Evolutionary conservation across 345 rosid species (phyloP).

Genomic region (Populus simonii): DNA sequence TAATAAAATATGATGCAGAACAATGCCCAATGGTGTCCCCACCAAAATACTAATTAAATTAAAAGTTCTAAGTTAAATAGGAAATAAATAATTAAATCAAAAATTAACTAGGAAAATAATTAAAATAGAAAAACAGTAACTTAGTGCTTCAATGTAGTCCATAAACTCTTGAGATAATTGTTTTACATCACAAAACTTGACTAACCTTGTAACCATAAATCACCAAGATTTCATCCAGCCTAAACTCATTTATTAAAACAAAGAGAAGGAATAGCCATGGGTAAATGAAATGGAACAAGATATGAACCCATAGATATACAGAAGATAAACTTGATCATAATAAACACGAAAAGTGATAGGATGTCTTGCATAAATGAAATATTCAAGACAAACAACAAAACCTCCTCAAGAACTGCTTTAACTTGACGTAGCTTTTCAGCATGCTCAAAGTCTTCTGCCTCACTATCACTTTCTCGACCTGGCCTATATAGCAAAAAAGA

Average conservation of each 20-base stretch:
- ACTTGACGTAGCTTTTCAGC: slow-evolving; percentile 99
- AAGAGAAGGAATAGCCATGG: not conserved
- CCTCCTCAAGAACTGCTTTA: slow-evolving; percentile 99
- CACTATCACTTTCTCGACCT: slow-evolving; percentile 94
- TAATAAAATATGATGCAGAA: no score
- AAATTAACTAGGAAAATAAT: no score
- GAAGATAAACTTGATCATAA: not conserved
- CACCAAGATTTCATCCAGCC: not conserved
- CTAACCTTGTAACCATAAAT: not conserved
- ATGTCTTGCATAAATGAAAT: not conserved
- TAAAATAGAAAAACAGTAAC: no score
- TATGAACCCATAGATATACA: not conserved
- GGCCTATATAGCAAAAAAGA: slow-evolving; percentile 44
- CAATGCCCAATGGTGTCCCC: no score
- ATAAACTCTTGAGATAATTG: no score
- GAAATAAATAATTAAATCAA: no score
- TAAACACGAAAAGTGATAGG: no score
- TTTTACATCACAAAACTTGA: not conserved
- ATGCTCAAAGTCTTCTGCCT: slow-evolving; percentile 97
- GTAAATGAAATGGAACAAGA: not conserved
- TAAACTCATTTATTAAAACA: not conserved
- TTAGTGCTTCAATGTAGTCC: no score
- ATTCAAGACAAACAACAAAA: slow-evolving; percentile 24
- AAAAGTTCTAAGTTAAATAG: no score
- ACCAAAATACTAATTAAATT: no score